Base-by-base conservation (phyloP, 2,329 filamentous ascomycete genomes). In the Cladosporium sp. region DNA sequence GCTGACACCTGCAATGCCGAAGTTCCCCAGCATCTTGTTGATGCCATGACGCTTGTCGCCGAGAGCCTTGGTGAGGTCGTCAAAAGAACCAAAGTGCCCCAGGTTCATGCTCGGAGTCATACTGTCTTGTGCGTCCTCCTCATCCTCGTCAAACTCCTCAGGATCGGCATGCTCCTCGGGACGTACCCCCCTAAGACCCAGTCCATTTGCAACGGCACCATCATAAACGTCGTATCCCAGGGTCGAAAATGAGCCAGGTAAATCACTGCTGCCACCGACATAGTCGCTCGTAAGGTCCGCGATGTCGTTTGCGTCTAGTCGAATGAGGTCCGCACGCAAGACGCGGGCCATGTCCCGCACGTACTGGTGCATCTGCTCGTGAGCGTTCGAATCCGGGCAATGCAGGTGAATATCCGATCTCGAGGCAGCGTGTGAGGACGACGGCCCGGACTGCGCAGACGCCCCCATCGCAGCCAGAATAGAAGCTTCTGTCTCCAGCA, bases 231-330 rank as follows among this genome's bases (percentile, higher is more conserved):
- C 79, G 58, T 82, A 83, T 2, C 77, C 77, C 13, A 70, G 55
- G 16, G 60, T 63, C 5, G 52, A 80, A 66, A 54, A 75, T 65
- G 56, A 74, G 64, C 59, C 78, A 60, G 49, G 72, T 63, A 72
- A 56, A 55, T 78, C 76, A 61, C 87, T 58, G 5, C 56, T 55
- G n/a, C 59, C 82, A 4, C 84, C 85, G 9, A 91, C 69, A 61
- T 90, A 89, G 41, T 81, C 77, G 2, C 84, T 85, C 0, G 85
- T 77, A 22, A 93, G 72, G 46, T 84, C 77, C 3, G 85, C 85
- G 49, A 95, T 71, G 62, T 86, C 84, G 56, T 84, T 79, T 1
- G 87, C 82, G 62, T 84, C 80, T 9, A 95, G 65, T 16, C 80
- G 77, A 32, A 93, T 71, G 3, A 92, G 63, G 58, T 92, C 83